These are phyloP conservation scores for Sphagnurus paluster DNA, from an alignment of 1,284 basidiomycete genomes.

Conservation along the genomic window DNA sequence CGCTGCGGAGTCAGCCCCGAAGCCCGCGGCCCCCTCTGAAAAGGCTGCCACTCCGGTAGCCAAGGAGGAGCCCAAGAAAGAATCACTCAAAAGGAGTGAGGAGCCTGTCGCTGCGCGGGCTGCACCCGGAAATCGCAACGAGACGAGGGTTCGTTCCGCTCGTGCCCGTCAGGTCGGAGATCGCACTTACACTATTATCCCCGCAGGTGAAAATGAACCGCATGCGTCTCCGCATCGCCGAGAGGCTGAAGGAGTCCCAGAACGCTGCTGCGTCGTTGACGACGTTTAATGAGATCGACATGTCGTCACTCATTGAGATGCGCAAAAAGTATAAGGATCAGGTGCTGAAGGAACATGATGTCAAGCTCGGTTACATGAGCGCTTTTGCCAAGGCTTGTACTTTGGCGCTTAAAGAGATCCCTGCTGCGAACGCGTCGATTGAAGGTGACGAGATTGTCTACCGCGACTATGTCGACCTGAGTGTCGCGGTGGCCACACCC, in stretches of 20 bases:
- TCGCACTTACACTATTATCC: not conserved
- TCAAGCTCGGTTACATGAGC: slow-evolving; percentile 99
- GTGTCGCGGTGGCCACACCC: slow-evolving; percentile 95
- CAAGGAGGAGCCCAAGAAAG: slow-evolving; percentile 16
- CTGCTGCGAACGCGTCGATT: slow-evolving; percentile 93
- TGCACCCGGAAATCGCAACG: slow-evolving; percentile 65
- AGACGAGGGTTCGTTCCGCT: slow-evolving; percentile 73
- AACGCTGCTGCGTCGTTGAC: slow-evolving; percentile 96
- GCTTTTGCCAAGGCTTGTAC: slow-evolving; percentile 90
- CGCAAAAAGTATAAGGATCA: slow-evolving; percentile 95
- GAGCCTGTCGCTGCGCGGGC: slow-evolving; percentile 35
- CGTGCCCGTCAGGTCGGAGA: not conserved
- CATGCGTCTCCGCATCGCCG: slow-evolving; percentile 96
- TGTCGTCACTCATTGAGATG: slow-evolving; percentile 94
- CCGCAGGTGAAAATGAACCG: slow-evolving; percentile 92
- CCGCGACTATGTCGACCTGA: slow-evolving; percentile 92
- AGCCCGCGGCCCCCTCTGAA: slow-evolving; percentile 40
- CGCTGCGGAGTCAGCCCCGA: slow-evolving; percentile 33
- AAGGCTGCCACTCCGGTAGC: slow-evolving; percentile 27
- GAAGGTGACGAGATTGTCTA: slow-evolving; percentile 96
- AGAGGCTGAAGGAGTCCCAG: slow-evolving; percentile 97
- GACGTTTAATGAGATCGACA: slow-evolving; percentile 99
- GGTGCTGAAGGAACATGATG: slow-evolving; percentile 89
- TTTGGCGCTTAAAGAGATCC: slow-evolving; percentile 90
- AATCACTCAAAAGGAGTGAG: slow-evolving; percentile 35